phyloP scores from a whole-genome alignment of 208 protist species.

The Naegleria lovaniensis region DNA sequence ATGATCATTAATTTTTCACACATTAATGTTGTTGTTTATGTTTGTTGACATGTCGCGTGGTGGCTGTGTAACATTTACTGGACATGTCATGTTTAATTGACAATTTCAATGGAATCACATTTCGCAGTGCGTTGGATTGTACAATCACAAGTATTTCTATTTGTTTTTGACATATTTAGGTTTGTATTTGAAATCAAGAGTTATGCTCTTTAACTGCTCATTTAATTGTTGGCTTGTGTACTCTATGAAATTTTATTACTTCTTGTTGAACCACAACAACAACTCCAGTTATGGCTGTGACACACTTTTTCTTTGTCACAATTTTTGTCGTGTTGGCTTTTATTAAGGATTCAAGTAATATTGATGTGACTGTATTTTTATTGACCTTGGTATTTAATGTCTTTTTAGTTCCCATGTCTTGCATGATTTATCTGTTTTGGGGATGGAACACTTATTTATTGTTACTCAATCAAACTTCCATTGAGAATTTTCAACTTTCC shows the following conservation, averaged over 20 bases:
- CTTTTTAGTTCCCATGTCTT: conserved; percentile 9
- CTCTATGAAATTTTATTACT: no score
- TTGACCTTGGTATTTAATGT: neutral
- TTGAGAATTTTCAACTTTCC: conserved; percentile 1
- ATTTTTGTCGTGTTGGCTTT: neutral
- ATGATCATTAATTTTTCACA: no score
- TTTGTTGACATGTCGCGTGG: no score
- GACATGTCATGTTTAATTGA: no score
- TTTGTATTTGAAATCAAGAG: no score
- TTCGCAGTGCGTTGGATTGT: neutral
- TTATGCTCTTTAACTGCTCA: no score
- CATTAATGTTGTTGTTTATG: no score
- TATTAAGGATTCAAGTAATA: neutral
- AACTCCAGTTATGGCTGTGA: neutral
- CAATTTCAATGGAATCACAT: no score
- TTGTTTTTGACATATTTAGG: conserved; percentile 19
- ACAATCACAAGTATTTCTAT: conserved; percentile 18
- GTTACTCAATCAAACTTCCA: neutral
- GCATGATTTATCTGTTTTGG: conserved; percentile 7
- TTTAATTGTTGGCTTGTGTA: no score
- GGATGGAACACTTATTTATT: conserved; percentile 25
- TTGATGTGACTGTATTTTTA: neutral
- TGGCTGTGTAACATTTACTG: no score
- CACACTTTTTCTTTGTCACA: neutral
- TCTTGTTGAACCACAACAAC: no score